These are phyloP conservation scores for Plasmopara viticola DNA, from an alignment of 352 stramenopile species.

Conservation along the genomic window DNA sequence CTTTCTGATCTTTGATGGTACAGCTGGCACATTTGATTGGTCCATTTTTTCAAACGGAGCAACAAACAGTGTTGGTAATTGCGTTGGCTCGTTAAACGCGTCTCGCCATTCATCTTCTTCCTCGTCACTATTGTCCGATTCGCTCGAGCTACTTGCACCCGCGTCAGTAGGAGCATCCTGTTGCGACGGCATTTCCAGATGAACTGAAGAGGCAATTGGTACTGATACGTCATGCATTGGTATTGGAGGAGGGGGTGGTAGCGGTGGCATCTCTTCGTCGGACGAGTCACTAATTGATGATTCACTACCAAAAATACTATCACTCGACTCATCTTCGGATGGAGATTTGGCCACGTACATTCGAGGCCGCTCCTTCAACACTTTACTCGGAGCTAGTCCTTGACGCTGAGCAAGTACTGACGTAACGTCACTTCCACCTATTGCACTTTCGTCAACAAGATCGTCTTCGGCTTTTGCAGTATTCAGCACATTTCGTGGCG, in stretches of 20 bases:
- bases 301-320: constrained; percentile 83
- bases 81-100: constrained; percentile 4
- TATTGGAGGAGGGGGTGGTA: constrained; percentile 35
- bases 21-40: neutral
- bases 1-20: constrained; percentile 4
- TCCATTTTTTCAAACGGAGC: constrained; percentile 7
- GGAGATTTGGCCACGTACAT: constrained; percentile 74
- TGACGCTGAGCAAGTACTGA: constrained; percentile 21
- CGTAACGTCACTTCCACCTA: constrained; percentile 17
- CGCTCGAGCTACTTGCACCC: constrained; percentile 42
- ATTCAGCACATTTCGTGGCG: constrained; percentile 29
- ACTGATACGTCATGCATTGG: constrained; percentile 11
- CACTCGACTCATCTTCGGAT: constrained; percentile 77
- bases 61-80: constrained; percentile 16
- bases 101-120: constrained; percentile 7
- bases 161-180: constrained; percentile 34
- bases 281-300: constrained; percentile 41
- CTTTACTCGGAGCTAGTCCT: constrained; percentile 28
- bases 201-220: constrained; percentile 9
- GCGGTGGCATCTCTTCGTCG: constrained; percentile 45
- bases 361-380: constrained; percentile 54
- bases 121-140: constrained; percentile 30
- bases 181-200: constrained; percentile 24
- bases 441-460: constrained; percentile 9
- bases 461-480: constrained; percentile 21